These are phyloP conservation scores for Cladophialophora yegresii DNA, from an alignment of 2,329 filamentous ascomycete genomes.

Conservation along the genomic window DNA sequence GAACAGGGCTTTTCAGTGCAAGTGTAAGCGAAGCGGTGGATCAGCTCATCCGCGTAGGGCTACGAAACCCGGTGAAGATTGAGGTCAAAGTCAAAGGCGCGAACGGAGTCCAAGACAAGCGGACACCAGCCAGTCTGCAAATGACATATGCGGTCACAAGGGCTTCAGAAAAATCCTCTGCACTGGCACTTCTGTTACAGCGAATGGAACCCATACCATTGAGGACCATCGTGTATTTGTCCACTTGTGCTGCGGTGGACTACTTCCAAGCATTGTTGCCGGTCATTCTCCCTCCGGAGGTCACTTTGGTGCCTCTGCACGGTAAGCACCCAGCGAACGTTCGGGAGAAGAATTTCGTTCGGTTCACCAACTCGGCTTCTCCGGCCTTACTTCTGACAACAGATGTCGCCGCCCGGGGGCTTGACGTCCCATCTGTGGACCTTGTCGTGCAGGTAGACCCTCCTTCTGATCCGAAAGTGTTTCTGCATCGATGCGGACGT, in stretches of 20 bases:
- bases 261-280: constrained; percentile 86
- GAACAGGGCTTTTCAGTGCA: constrained; percentile 92
- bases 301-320: constrained; percentile 77
- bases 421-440: constrained; percentile 91
- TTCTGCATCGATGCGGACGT: constrained; percentile 66
- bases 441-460: constrained; percentile 87
- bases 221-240: constrained; percentile 87
- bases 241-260: constrained; percentile 91
- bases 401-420: constrained; percentile 83
- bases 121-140: constrained; percentile 84
- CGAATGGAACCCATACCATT: constrained; percentile 72
- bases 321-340: constrained; percentile 89
- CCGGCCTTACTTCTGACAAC: constrained; percentile 87
- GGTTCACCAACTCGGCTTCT: constrained; percentile 72
- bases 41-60: constrained; percentile 85
- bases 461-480: constrained; percentile 83
- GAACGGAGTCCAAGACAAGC: constrained; percentile 75
- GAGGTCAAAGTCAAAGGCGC: constrained; percentile 85
- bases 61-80: constrained; percentile 93
- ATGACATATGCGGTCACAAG: constrained; percentile 80
- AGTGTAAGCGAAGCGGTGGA: constrained; percentile 94
- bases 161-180: constrained; percentile 77
- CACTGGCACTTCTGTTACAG: constrained; percentile 69
- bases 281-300: constrained; percentile 64
- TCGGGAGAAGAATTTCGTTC: constrained; percentile 81